phyloP scores from a whole-genome alignment of 306 rosid genomes.

The Cucumis melo region DNA sequence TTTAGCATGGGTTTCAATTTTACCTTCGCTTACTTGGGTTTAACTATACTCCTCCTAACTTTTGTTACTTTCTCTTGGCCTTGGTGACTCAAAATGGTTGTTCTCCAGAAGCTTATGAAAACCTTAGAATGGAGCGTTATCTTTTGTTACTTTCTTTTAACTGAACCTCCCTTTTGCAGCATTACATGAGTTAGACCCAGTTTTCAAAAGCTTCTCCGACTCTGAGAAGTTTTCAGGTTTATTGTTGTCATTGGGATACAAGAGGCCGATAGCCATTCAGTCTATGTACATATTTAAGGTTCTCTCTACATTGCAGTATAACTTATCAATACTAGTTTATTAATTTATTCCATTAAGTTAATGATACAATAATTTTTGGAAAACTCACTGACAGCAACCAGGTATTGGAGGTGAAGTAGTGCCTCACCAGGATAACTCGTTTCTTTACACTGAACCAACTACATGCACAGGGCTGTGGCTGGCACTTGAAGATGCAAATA shows the following conservation, averaged over 20 bases:
- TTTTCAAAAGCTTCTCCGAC: constrained; percentile 55
- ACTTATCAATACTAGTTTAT: not conserved
- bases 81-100: not conserved
- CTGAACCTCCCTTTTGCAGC: constrained; percentile 39
- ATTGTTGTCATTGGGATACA: constrained; percentile 63
- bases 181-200: constrained; percentile 72
- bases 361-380: not conserved
- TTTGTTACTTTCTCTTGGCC: not conserved
- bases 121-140: not conserved
- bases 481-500: constrained; percentile 81
- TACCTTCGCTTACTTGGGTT: not conserved
- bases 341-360: not conserved
- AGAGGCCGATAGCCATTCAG: constrained; percentile 66
- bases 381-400: constrained; percentile 62
- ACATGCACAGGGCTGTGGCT: constrained; percentile 97
- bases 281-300: constrained; percentile 98
- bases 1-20: not conserved
- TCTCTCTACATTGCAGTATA: not conserved
- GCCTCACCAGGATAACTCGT: constrained; percentile 95
- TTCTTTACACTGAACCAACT: constrained; percentile 78
- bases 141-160: not conserved
- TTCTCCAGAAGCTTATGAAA: not conserved
- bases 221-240: constrained; percentile 53
- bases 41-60: not conserved
- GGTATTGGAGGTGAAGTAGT: constrained; percentile 98